Evolutionary conservation across 2,329 filamentous ascomycete species (phyloP).

Genomic region (Aspergillus tubingensis): DNA sequence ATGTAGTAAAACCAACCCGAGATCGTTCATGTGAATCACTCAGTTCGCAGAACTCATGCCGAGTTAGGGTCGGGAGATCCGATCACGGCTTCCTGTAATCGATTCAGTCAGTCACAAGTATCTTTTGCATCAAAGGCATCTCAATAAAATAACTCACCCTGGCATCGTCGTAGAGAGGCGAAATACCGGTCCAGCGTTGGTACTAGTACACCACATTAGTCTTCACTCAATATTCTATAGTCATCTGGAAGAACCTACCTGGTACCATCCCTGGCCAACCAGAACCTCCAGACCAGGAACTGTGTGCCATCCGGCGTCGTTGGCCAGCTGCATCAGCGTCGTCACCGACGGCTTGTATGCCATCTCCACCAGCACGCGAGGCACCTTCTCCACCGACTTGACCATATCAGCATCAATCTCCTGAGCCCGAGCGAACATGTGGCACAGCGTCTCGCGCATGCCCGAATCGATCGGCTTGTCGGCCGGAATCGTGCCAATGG

Average conservation of each 20-base stretch:
- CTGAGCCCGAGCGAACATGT: slow-evolving; percentile 52
- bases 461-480: slow-evolving; percentile 75
- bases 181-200: slow-evolving; percentile 81
- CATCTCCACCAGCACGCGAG: slow-evolving; percentile 81
- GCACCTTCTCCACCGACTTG: slow-evolving; percentile 40
- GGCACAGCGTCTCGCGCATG: slow-evolving; percentile 66
- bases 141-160: slow-evolving; percentile 45
- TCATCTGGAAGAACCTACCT: slow-evolving; percentile 57
- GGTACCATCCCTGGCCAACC: slow-evolving; percentile 79
- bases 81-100: slow-evolving; percentile 5
- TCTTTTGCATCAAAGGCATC: background rate
- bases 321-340: slow-evolving; percentile 79
- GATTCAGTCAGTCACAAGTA: background rate
- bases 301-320: slow-evolving; percentile 75
- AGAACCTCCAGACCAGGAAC: slow-evolving; percentile 88
- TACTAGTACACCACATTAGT: slow-evolving; percentile 56
- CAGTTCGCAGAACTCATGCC: background rate
- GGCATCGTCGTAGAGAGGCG: slow-evolving; percentile 69
- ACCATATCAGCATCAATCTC: slow-evolving; percentile 49
- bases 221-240: background rate
- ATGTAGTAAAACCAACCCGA: too few relatives aligned
- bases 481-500: slow-evolving; percentile 88
- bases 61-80: background rate
- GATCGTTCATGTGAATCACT: too few relatives aligned
- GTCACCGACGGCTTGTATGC: slow-evolving; percentile 89